phyloP scores from a whole-genome alignment of 2,329 filamentous ascomycete species.

The Aspergillus felis region DNA sequence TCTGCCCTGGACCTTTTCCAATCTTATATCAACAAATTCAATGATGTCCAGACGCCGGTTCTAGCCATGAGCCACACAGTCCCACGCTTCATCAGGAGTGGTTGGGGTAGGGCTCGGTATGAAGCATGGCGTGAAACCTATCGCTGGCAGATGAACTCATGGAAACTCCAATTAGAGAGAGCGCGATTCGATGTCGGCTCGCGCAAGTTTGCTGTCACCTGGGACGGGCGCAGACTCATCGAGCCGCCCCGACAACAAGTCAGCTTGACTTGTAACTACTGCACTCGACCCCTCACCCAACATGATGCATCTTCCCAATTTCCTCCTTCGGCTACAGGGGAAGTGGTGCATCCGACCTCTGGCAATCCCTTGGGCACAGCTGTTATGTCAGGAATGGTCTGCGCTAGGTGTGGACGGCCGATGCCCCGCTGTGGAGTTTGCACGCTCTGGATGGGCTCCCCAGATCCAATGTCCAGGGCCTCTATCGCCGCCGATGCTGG shows the following conservation, averaged over 20 bases:
- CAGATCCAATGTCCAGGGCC: slow-evolving; percentile 49
- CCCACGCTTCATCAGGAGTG: slow-evolving; percentile 55
- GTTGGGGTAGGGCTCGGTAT: slow-evolving; percentile 50
- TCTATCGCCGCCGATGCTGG: slow-evolving; percentile 32
- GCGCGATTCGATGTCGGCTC: slow-evolving; percentile 58
- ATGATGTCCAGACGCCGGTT: slow-evolving; percentile 61
- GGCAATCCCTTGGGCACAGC: slow-evolving; percentile 34
- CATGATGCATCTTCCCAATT: slow-evolving; percentile 34
- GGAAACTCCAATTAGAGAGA: slow-evolving; percentile 58
- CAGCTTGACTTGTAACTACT: slow-evolving; percentile 58
- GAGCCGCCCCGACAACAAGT: slow-evolving; percentile 52
- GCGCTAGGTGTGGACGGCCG: slow-evolving; percentile 58
- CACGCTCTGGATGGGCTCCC: slow-evolving; percentile 57
- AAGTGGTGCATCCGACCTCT: slow-evolving; percentile 33
- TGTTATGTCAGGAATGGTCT: slow-evolving; percentile 50
- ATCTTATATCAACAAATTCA: slow-evolving; percentile 56
- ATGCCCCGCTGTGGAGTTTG: slow-evolving; percentile 63
- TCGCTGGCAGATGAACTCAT: slow-evolving; percentile 57
- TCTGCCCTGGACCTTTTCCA: slow-evolving; percentile 58
- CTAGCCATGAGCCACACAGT: slow-evolving; percentile 57
- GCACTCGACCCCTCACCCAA: slow-evolving; percentile 53
- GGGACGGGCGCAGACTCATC: slow-evolving; percentile 47
- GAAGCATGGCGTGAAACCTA: slow-evolving; percentile 60
- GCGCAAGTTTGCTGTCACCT: slow-evolving; percentile 49
- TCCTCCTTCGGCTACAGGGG: slow-evolving; percentile 22